Percentiles rank a stretch among this genome's conserved stretches.
These are phyloP conservation scores for Mycena rosella DNA, from an alignment of 768 basidiomycete genomes.

Conservation along the genomic window DNA sequence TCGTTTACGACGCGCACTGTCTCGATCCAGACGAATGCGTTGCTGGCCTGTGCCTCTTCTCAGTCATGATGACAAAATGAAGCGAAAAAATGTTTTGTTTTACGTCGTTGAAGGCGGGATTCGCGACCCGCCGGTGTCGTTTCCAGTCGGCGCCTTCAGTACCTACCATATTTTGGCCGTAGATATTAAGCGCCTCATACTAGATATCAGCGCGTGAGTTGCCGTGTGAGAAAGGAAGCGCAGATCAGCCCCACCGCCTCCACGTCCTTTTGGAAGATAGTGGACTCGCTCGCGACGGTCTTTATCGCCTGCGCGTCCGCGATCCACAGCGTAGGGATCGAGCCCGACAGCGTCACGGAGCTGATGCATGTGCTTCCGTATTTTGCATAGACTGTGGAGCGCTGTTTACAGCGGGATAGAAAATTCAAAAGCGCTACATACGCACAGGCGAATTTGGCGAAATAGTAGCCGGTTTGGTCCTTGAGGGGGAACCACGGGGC, in stretches of 20 bases:
- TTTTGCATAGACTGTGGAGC: conserved; percentile 51
- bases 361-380: conserved; percentile 56
- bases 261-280: conserved; percentile 55
- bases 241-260: conserved; percentile 47
- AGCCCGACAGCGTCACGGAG: conserved; percentile 48
- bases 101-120: conserved; percentile 65
- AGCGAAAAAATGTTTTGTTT: neutral
- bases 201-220: neutral
- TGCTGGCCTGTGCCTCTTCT: conserved; percentile 53
- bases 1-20: conserved; percentile 54
- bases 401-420: neutral
- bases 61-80: no score
- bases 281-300: conserved; percentile 46
- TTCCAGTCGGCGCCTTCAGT: conserved; percentile 62
- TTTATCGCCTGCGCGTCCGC: conserved; percentile 61
- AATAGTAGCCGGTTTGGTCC: conserved; percentile 50
- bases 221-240: neutral
- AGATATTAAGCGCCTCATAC: conserved; percentile 16
- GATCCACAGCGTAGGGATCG: conserved; percentile 54
- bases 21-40: conserved; percentile 64
- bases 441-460: conserved; percentile 52
- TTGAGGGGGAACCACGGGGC: no score
- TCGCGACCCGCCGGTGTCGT: conserved; percentile 58
- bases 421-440: neutral
- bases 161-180: conserved; percentile 53